Conservation (phyloP, 225 moss, liverwort and hornwort species). For the Climacium dendroides region DNA sequence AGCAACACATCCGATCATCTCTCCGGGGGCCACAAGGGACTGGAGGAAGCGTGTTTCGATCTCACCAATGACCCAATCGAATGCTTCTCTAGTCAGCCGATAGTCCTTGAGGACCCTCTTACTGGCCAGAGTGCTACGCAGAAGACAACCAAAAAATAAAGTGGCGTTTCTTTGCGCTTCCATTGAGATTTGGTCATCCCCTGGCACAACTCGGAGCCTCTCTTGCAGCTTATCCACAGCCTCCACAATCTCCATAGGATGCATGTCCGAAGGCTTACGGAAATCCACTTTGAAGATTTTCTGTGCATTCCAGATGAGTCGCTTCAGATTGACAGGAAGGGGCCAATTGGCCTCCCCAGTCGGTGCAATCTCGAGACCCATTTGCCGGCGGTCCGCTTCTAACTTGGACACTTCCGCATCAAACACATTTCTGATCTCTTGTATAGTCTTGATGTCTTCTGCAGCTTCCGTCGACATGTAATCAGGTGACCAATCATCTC, state of each 20-base stretch:
- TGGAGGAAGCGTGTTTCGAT: conserved; percentile 91
- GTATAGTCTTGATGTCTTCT: conserved; percentile 93
- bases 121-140: conserved; percentile 89
- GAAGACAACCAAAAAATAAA: conserved; percentile 85
- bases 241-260: conserved; percentile 99
- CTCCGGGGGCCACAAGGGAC: conserved; percentile 96
- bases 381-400: conserved; percentile 75
- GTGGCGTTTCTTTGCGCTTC: conserved; percentile 99
- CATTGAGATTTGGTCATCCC: conserved; percentile 94
- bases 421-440: conserved; percentile 93
- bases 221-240: conserved; percentile 97
- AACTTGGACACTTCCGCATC: conserved; percentile 96
- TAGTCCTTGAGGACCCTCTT: conserved; percentile 97
- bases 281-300: conserved; percentile 96
- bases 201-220: conserved; percentile 87
- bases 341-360: conserved; percentile 76
- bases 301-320: conserved; percentile 96
- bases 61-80: conserved; percentile 98
- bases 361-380: conserved; percentile 93
- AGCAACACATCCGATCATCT: conserved; percentile 99
- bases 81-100: conserved; percentile 88
- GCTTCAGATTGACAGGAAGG: conserved; percentile 89
- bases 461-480: conserved; percentile 94
- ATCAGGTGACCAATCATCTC: conserved; percentile 94
- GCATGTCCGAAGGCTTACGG: conserved; percentile 91